Conservation (phyloP, 2,329 filamentous ascomycete genomes). For the Fusarium denticulatum region DNA sequence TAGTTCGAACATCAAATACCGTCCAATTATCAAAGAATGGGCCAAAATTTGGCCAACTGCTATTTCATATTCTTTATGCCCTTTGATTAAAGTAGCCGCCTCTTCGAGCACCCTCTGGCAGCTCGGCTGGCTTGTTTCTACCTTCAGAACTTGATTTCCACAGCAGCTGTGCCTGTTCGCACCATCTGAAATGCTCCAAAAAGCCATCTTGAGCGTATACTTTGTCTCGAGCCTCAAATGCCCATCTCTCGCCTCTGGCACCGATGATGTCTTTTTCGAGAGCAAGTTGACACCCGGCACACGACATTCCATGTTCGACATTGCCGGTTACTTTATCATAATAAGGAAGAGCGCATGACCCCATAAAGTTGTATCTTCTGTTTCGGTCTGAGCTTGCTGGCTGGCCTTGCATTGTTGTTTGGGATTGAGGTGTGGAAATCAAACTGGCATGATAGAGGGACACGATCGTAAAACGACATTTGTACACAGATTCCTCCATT, state of each 20-base stretch:
- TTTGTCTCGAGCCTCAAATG: neutral
- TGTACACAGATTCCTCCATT: neutral
- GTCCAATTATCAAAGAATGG: neutral
- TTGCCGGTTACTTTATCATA: neutral
- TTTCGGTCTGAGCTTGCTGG: neutral
- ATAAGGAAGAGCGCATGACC: neutral
- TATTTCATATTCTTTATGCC: rapidly evolving
- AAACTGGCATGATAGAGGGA: neutral
- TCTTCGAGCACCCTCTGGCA: neutral
- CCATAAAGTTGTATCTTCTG: neutral
- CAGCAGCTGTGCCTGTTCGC: neutral
- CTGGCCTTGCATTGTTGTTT: rapidly evolving
- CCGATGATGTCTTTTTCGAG: neutral
- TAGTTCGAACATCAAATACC: rapidly evolving
- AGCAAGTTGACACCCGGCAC: neutral
- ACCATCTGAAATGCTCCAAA: neutral
- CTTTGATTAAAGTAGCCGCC: neutral
- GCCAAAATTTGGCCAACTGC: neutral
- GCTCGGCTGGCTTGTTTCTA: rapidly evolving
- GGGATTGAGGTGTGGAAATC: neutral
- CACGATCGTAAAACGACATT: neutral
- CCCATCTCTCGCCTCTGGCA: neutral
- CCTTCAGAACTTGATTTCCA: neutral
- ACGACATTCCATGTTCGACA: neutral
- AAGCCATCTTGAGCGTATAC: neutral